Base-by-base conservation (phyloP, 1,284 basidiomycete species). In the Acaromyces ingoldii region DNA sequence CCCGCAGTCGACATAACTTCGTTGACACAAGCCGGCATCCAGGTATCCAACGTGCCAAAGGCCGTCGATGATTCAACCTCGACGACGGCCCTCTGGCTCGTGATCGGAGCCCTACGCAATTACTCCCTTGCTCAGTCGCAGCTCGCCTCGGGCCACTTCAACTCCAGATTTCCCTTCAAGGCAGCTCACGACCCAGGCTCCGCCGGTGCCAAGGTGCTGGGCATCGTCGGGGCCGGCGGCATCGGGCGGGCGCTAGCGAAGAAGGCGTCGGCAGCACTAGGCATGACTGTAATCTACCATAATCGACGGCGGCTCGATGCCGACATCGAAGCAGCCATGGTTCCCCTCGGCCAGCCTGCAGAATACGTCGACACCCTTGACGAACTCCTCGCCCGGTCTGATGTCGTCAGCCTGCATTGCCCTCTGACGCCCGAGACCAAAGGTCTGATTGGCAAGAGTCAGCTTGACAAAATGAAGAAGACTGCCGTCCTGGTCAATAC, bases 381-480 rank as follows among this genome's bases (percentile, higher is more conserved):
- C 6, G 74, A 76, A 28, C 67, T 81, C 10, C 69, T 81, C 2
- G 42, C 44, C 0, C 31, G 51, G 7, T 63, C 74, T 19, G 80
- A 81, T 58, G 74, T 80, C 13, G 62, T 81, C n/a, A 76, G 75
- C 15, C 54, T 81, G 1, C 78, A 81, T 61, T 79, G 79, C 55
- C 80, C 80, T 0, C 63, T 79, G 17, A 77, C 74, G n/a, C 64
- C 74, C 0, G 36, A 60, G 7, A 81, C 80, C 6, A 55, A 63
- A 10, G 65, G 75, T 10, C 50, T 80, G 46, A 77, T 81, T 28
- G 69, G 74, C 0, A 54, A 53, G 13, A 39, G 49, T 4, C 68
- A 81, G 58, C 58, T 81, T 25, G 47, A 38, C 5, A 40, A 55
- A 34, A 79, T 80, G 76, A 77, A 77, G 52, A 29, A 51, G 1